Evolutionary conservation across 2,329 filamentous ascomycete genomes (phyloP), one percentile per base, ranked within the genome.

Genomic region (Curvularia hawaiiensis): DNA sequence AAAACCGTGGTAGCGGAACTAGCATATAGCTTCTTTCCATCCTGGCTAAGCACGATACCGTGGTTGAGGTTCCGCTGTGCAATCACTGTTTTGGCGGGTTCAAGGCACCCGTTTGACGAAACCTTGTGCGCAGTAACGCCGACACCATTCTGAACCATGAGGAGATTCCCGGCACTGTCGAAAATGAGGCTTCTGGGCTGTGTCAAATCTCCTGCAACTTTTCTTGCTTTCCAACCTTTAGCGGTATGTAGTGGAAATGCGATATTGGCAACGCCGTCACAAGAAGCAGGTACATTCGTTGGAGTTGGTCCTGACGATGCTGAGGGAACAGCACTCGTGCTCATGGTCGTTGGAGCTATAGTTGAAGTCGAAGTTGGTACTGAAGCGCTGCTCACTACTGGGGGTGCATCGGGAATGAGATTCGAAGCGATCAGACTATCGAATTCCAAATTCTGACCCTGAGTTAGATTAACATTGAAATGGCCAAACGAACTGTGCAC

Each of bases 81-180:
- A 24, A 74, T 54, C 9, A 74, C 20, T 0, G 59, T 66, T 43
- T 68, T 71, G 3, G 54, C 26, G 3, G 64, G 61, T 14, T 49
- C 56, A 9, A 72, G 57, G 35, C 71, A 74, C 8, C 75, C 76
- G 51, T 73, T 64, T 33, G 77, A 67, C 18, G 70, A 70, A 10
- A 80, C 56, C n/a, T 68, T 75, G 50, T 79, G 72, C 12, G 66
- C 76, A 24, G 68, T 74, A 22, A 80, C 73, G 1, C 79, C 78
- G 22, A 66, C 50, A 11, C 74, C 72, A 40, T 71, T 69, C 57
- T 80, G 73, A 3, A 79, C 67, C 8, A 80, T 66, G 3, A 81
- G 69, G 5, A 80, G 66, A 56, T 79, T 75, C 1, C 78, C 79
- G 4, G 66, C 66, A 8, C 57, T 64, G 54, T 81, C 79, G 49